Evolutionary conservation across 2,329 filamentous ascomycete species (phyloP).

Genomic region (Botrytis sinoallii): DNA sequence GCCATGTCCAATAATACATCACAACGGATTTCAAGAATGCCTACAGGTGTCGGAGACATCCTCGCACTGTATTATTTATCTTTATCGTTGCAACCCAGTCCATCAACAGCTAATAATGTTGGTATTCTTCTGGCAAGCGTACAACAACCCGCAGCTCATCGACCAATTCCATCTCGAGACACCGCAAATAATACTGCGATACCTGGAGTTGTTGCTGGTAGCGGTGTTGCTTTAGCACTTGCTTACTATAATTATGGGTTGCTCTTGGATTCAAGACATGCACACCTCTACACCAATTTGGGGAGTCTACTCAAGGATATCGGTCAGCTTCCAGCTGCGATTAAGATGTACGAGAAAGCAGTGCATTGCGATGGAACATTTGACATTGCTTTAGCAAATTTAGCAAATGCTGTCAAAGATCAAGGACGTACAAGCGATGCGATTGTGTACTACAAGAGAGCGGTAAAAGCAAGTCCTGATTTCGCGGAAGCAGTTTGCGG

Average conservation of each 20-base stretch:
- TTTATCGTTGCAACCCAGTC: constrained; percentile 88
- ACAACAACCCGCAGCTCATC: constrained; percentile 59
- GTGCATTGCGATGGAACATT: constrained; percentile 91
- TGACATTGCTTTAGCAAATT: constrained; percentile 92
- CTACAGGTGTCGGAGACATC: constrained; percentile 84
- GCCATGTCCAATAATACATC: constrained; percentile 67
- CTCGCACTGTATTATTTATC: constrained; percentile 94
- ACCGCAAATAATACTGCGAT: constrained; percentile 48
- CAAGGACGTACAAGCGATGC: constrained; percentile 89
- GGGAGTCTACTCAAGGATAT: constrained; percentile 96
- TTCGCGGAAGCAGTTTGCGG: constrained; percentile 98
- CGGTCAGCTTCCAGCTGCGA: constrained; percentile 84
- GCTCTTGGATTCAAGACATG: constrained; percentile 80
- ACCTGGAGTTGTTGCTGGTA: constrained; percentile 79
- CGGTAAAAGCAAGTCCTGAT: constrained; percentile 86
- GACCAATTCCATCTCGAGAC: constrained; percentile 35
- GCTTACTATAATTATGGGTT: constrained; percentile 96
- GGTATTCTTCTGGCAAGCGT: constrained; percentile 95
- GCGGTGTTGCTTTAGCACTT: constrained; percentile 81
- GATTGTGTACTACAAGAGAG: constrained; percentile 85
- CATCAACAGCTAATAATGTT: constrained; percentile 97
- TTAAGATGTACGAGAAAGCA: constrained; percentile 95
- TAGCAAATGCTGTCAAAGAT: constrained; percentile 97
- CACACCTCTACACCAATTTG: constrained; percentile 94
- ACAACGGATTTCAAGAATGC: constrained; percentile 54